phyloP scores from a whole-genome alignment of 2,329 filamentous ascomycete species.

The Mariannaea elegans region DNA sequence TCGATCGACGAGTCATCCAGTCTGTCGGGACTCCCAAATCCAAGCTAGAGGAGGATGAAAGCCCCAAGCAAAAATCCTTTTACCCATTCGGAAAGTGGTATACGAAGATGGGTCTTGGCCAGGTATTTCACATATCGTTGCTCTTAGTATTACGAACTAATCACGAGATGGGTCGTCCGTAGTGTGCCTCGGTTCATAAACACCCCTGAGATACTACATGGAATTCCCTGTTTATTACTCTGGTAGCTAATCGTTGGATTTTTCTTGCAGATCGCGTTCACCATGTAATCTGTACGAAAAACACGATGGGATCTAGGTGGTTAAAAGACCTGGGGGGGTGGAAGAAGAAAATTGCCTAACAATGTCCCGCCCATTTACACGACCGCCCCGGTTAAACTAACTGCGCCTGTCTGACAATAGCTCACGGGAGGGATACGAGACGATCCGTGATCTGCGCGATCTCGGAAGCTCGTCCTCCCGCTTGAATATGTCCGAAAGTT shows the following conservation, averaged over 20 bases:
- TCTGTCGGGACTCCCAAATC: background rate
- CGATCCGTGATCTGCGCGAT: background rate
- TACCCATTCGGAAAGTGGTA: too few species aligned
- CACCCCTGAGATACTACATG: background rate
- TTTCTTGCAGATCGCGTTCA: background rate
- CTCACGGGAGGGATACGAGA: background rate
- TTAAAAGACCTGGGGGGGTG: too few species aligned
- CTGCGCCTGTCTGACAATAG: background rate
- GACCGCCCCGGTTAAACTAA: too few species aligned
- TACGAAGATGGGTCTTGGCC: too few species aligned
- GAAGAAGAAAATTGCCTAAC: too few species aligned
- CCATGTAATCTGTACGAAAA: too few species aligned
- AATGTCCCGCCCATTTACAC: too few species aligned
- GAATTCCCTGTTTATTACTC: too few species aligned
- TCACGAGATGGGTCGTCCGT: too few species aligned
- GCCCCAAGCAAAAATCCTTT: background rate
- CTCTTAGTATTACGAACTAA: too few species aligned
- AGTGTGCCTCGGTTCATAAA: background rate
- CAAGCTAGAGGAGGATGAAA: background rate
- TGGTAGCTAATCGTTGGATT: background rate
- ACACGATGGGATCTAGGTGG: too few species aligned
- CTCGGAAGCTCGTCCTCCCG: constrained; percentile 7
- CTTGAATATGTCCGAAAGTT: background rate
- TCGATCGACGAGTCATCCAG: constrained; percentile 10
- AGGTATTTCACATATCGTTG: too few species aligned